Evolutionary conservation across 306 rosid genomes (phyloP), one percentile per base, ranked within the genome.

Genomic region (Herpetospermum pedunculosum): DNA sequence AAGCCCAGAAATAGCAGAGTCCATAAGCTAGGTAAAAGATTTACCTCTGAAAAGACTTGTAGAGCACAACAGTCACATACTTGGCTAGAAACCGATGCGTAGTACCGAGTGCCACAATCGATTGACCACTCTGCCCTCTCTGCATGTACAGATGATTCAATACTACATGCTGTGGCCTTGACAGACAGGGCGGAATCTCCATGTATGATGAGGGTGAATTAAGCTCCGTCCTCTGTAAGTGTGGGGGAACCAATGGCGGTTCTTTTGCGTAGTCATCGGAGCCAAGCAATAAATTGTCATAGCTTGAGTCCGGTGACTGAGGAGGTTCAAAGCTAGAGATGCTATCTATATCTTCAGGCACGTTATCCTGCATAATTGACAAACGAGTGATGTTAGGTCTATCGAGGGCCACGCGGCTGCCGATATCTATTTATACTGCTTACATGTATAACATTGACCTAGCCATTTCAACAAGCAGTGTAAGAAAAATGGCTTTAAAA

Each of bases 91-190:
- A 94, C 77, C 98, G 83, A 73, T 91, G 88, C 63, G 96, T 91
- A 4, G 91, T 77, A 32, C 98, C 97, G 1, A 94, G 91, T 0
- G 98, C 97, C 26, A 94, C 97, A 65, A 94, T 88, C 2, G 98
- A 85, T 26, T 92, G 96, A 57, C 92, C 85, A 34, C 81, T 53
- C 83, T 85, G 89, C 80, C 89, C 92, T 83, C 88, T 89, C 82
- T 94, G 97, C 94, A 94, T 89, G 85, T 89, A 94, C 29, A 91
- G 96, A 84, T 94, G 98, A 82, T 94, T 89, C 76, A 91, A 92
- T 40, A 91, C 84, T 41, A 91, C 97, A 53, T 94, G 97, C 60
- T 91, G 98, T 77, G 98, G 98, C 80, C 96, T 89, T 6, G 92
- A 86, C 72, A 84, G 23, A n/a, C 91, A 83, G 47, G 92, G 81